Conservation (phyloP, 2,329 filamentous ascomycete species). For the Coleophoma crateriformis region DNA sequence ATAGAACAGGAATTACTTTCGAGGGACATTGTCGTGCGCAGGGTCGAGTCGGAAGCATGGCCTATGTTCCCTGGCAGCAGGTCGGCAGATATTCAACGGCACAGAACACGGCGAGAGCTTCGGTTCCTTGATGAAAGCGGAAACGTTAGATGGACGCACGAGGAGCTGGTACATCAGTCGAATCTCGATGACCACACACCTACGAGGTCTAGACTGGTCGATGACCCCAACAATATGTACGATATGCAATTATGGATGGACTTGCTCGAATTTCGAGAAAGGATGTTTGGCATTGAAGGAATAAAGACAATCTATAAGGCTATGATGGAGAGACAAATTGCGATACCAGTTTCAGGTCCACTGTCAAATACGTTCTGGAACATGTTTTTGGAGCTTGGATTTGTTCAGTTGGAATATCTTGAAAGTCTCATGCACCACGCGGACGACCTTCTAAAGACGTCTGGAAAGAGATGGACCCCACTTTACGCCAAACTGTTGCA, state of each 20-base stretch:
- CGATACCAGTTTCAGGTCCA: constrained; percentile 32
- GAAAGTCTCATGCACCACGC: constrained; percentile 32
- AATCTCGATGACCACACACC: constrained; percentile 13
- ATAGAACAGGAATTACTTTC: too few species aligned
- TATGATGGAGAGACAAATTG: constrained; percentile 28
- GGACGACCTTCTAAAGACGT: constrained; percentile 31
- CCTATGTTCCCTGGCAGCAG: too few species aligned
- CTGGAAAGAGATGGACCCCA: constrained; percentile 25
- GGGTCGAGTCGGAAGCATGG: too few species aligned
- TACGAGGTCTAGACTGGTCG: constrained; percentile 22
- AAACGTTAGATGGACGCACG: background rate
- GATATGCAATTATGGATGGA: constrained; percentile 33
- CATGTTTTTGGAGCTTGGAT: constrained; percentile 33
- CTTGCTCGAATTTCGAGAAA: constrained; percentile 32
- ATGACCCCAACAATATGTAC: constrained; percentile 19
- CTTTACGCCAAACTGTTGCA: constrained; percentile 40
- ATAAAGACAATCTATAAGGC: constrained; percentile 36
- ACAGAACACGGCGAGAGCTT: background rate
- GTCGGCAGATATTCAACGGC: background rate
- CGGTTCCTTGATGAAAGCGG: background rate
- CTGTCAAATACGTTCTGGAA: constrained; percentile 38
- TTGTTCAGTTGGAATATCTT: constrained; percentile 27
- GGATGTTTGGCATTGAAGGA: constrained; percentile 33
- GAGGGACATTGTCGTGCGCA: too few species aligned
- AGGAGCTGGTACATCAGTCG: constrained; percentile 24